Evolutionary conservation across 129 eudicot species (phyloP), one percentile per base, ranked within the genome.

Genomic region (Lactuca sativa): DNA sequence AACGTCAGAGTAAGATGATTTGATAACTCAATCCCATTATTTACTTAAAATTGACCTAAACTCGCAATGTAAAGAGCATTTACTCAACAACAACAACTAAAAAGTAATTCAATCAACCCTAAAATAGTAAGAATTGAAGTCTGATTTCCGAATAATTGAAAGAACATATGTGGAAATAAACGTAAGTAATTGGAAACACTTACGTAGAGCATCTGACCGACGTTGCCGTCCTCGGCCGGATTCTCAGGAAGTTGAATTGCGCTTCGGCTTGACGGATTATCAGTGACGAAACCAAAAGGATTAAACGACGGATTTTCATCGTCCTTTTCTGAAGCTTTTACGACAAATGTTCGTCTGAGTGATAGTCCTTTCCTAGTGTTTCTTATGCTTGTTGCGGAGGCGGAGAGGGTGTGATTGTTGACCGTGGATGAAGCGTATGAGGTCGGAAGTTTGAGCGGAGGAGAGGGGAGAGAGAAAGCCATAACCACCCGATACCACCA

Each of bases 211-310:
- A 93, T 82, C 73, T 93, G 99, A 30, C 99, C 99, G 62, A 90
- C 99, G 72, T 93, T 93, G 21, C 99, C 99, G 78, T 85, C 95
- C 72, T 93, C 95, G 5, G 99, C 99, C 2, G 99, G 99, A 43
- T 71, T 59, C 57, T 90, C 97, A 8, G 95, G 95, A 37, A 93
- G 92, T 78, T 93, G 99, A 80, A 93, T 93, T 10, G 99, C 95
- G 73, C 75, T 90, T 55, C 95, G 84, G 70, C 99, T 93, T 4
- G 99, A 93, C 4, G 95, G 88, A 76, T 93, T 93, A 60, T 93
- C 97, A 1, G 99, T 93, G 33, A 93, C 99, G 60, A 93, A 93
- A 4, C 99, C 99, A 55, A 93, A 93, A 1, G 99, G 99, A 78
- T 85, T 93, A 70, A 93, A 93, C 38, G 92, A 82, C 32, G 95